Base-by-base conservation (phyloP, 495 filamentous ascomycete genomes). In the Penicillium canescens region DNA sequence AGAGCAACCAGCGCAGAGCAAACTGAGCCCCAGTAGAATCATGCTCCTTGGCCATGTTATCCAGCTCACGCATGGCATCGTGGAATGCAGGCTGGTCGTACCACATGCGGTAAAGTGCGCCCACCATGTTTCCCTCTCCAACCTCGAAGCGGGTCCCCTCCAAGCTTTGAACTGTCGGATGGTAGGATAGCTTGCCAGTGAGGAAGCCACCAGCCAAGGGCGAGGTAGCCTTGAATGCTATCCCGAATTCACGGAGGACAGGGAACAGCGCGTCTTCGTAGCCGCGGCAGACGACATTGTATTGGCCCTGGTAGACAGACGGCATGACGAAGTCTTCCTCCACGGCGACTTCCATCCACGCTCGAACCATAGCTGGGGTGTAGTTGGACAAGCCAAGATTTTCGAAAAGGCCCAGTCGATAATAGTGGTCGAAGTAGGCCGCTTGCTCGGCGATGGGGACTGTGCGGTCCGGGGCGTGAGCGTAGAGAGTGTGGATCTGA, bases 121-220 rank as follows among this genome's bases (percentile, higher is more conserved):
- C 59, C 13, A 69, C 28, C 28, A 63, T 54, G 31, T 69, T 62
- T 0, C 42, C 53, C n/a, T 61, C 54, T 3, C 28, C 40, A n/a
- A 45, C 41, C 40, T 63, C 60, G 38, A 69, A 69, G 7, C 66
- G 64, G 6, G 64, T 73, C 0, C 64, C 67, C 34, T 37, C 37
- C 20, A 60, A 24, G 24, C 57, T 9, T 13, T 43, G 49, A 2
- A 42, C 18, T 12, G 53, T 44, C 9, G 61, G 39, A n/a, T 50
- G 52, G 20, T 55, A 49, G 7, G 59, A 61, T 16, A 69, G 40
- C 35, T 73, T 77, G 6, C 69, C 63, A 0, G 80, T 82, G 1
- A 81, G 59, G 42, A 77, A 78, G 1, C 80, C 79, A 12, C 77
- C 79, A 3, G 77, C 76, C 11, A 80, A 65, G 1, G 80, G 78